Conservation (phyloP, 257 asterid species). For the Linaria vulgaris region DNA sequence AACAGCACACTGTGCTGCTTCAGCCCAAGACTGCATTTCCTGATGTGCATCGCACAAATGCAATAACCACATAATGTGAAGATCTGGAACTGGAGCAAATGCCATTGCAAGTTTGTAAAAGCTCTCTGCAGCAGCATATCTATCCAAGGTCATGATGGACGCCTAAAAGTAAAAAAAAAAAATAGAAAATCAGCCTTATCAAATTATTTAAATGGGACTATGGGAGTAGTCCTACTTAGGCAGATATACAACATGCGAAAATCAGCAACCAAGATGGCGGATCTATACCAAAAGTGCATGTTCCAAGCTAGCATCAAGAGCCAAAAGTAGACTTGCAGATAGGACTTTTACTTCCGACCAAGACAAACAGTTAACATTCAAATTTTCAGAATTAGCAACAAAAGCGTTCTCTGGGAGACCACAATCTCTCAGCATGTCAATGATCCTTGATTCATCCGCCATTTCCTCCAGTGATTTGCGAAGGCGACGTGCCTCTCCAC, state of each 20-base stretch:
- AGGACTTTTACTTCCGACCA: slow-evolving; percentile 82
- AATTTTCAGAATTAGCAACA: slow-evolving; percentile 45
- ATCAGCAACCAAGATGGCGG: slow-evolving; percentile 28
- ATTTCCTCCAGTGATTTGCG: slow-evolving; percentile 84
- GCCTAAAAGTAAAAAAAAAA: slow-evolving; percentile 48
- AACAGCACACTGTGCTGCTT: slow-evolving; percentile 99
- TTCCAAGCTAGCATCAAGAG: slow-evolving; percentile 99
- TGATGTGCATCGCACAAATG: slow-evolving; percentile 99
- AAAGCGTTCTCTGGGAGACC: slow-evolving; percentile 76
- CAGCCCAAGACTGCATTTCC: slow-evolving; percentile 99
- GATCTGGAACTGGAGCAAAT: slow-evolving; percentile 99
- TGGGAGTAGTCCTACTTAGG: slow-evolving; percentile 5
- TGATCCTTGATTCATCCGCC: slow-evolving; percentile 76
- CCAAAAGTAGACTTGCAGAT: slow-evolving; percentile 81
- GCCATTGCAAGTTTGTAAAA: slow-evolving; percentile 97
- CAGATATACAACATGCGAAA: slow-evolving; percentile 14
- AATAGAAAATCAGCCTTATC: neutral
- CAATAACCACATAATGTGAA: slow-evolving; percentile 96
- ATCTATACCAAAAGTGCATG: slow-evolving; percentile 83
- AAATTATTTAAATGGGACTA: no score
- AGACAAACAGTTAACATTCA: slow-evolving; percentile 62
- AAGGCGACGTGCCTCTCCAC: slow-evolving; percentile 90
- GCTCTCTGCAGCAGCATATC: slow-evolving; percentile 98
- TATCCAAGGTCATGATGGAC: slow-evolving; percentile 85
- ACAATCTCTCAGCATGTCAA: slow-evolving; percentile 54